phyloP scores from a whole-genome alignment of 2,329 filamentous ascomycete genomes.

The Colletotrichum lini region DNA sequence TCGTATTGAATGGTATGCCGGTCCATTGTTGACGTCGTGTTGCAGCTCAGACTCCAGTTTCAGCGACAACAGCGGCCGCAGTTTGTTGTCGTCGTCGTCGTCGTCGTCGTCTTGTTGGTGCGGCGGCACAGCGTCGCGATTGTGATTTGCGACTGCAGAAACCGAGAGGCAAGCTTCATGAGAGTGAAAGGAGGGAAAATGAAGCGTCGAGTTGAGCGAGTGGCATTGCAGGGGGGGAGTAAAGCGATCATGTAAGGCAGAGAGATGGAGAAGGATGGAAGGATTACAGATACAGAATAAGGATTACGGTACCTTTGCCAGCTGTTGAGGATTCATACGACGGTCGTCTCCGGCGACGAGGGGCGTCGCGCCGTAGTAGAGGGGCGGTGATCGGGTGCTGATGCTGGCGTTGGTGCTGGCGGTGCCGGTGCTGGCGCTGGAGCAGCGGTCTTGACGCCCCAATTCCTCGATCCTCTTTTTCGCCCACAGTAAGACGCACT shows the following conservation, averaged over 20 bases:
- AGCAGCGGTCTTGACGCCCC: conserved; percentile 38
- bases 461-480: conserved; percentile 42
- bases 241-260: conserved; percentile 11
- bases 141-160: conserved; percentile 14
- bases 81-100: neutral
- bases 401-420: conserved; percentile 43
- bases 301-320: conserved; percentile 57
- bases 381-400: conserved; percentile 48
- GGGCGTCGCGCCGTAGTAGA: conserved; percentile 51
- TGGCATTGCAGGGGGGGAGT: conserved; percentile 37
- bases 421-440: conserved; percentile 40
- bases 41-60: neutral
- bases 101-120: conserved; percentile 12
- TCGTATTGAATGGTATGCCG: conserved; percentile 21
- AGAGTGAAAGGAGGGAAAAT: conserved; percentile 38
- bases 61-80: neutral
- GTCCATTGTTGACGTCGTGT: conserved; percentile 11
- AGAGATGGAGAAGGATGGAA: conserved; percentile 1
- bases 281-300: neutral
- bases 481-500: conserved; percentile 5
- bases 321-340: conserved; percentile 62
- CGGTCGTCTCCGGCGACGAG: conserved; percentile 55
- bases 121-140: conserved; percentile 24
- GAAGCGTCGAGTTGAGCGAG: conserved; percentile 32
- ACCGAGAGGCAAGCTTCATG: conserved; percentile 37